Percentiles rank a stretch among this genome's conserved stretches.
Conservation (phyloP, 75 land plant genomes). For the Selaginella tamariscina region DNA sequence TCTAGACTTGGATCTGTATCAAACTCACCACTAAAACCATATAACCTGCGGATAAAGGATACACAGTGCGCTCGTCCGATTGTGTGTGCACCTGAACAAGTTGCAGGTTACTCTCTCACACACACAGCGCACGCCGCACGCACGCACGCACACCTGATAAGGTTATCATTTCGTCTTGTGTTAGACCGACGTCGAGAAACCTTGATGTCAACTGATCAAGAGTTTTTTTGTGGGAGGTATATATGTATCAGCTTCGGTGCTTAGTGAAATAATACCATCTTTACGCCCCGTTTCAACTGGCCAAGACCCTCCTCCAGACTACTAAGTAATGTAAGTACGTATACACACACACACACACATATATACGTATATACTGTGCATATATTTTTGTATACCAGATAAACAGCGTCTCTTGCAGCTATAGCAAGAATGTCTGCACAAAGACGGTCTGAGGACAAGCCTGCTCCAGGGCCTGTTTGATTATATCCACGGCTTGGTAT, state of each 20-base stretch:
- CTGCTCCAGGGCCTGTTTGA: not conserved
- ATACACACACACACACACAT: not conserved
- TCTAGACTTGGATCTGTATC: constrained; percentile 3
- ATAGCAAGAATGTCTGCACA: constrained; percentile 12
- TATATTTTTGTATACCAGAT: not conserved
- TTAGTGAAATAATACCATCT: not conserved
- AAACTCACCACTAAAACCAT: not conserved
- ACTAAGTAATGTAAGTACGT: not conserved
- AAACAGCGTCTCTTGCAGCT: constrained; percentile 1
- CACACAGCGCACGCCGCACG: not conserved
- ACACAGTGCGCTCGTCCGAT: constrained; percentile 1
- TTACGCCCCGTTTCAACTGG: constrained; percentile 2
- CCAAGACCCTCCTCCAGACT: constrained; percentile 7
- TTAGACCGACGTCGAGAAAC: not conserved
- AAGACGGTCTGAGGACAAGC: constrained; percentile 1
- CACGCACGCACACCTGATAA: not conserved
- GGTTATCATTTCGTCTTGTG: not conserved
- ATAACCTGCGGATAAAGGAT: not conserved
- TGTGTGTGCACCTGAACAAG: constrained; percentile 6
- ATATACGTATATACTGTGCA: too few species aligned
- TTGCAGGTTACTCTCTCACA: not conserved
- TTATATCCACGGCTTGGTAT: not conserved
- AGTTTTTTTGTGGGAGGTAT: not conserved
- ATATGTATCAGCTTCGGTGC: not conserved
- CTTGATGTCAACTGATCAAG: not conserved